Evolutionary conservation across 2,329 filamentous ascomycete species (phyloP).

Genomic region (Alternaria sp.): DNA sequence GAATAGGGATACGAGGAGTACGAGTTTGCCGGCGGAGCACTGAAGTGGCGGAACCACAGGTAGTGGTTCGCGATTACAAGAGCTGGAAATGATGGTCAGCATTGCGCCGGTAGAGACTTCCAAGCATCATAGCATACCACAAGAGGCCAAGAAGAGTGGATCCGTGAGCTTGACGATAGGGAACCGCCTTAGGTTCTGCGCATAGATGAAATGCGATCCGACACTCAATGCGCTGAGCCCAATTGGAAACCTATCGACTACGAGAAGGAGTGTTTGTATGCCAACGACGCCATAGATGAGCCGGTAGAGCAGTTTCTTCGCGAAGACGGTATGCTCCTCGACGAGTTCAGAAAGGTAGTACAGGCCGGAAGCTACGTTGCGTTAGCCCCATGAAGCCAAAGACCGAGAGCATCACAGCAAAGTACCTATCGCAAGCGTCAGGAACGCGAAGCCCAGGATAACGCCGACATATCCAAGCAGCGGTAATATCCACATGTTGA

Average conservation of each 20-base stretch:
- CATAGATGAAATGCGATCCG: constrained; percentile 81
- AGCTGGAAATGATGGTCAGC: constrained; percentile 52
- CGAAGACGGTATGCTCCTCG: constrained; percentile 93
- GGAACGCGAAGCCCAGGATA: constrained; percentile 86
- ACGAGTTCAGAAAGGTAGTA: constrained; percentile 99
- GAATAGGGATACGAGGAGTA: constrained; percentile 64
- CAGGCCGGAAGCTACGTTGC: constrained; percentile 78
- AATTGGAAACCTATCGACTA: constrained; percentile 87
- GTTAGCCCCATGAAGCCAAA: constrained; percentile 1
- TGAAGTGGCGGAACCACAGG: constrained; percentile 95
- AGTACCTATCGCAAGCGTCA: constrained; percentile 89
- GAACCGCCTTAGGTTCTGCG: constrained; percentile 81
- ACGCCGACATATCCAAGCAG: constrained; percentile 89
- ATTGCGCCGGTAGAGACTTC: not conserved
- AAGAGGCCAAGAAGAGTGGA: constrained; percentile 84
- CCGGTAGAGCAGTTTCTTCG: constrained; percentile 82
- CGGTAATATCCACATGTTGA: constrained; percentile 91
- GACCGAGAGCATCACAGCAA: not conserved
- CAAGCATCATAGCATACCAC: constrained; percentile 60
- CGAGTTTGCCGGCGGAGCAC: constrained; percentile 59
- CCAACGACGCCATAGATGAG: constrained; percentile 84
- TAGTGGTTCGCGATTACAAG: constrained; percentile 91
- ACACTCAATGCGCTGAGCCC: constrained; percentile 76
- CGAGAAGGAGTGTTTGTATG: constrained; percentile 74
- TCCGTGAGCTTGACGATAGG: constrained; percentile 84